Evolutionary conservation across 441 rosid genomes (phyloP), one percentile per base, ranked within the genome.

Genomic region (Adansonia gregorii): DNA sequence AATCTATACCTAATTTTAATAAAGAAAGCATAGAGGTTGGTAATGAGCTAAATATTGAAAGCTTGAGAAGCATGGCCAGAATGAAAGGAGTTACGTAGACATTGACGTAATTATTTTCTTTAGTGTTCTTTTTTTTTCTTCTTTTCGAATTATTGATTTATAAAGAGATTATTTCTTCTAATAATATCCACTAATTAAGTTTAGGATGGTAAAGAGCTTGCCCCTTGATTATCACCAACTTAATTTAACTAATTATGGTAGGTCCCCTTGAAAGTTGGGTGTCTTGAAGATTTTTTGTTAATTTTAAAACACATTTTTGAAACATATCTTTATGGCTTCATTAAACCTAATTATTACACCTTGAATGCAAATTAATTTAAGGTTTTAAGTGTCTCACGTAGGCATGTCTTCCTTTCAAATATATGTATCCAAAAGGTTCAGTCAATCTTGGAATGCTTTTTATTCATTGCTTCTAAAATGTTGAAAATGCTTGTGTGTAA

Each of bases 401-500:
- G 82, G 82, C 85, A 78, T 45, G 60, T 76, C 78, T 66, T 68
- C 17, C 83, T 78, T 81, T 83, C 77, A 64, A 80, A 79, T 27
- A 78, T 22, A 80, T 79, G 80, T 67, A 54, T 80, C 85, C 82
- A 82, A 85, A 83, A 79, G 83, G 63, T 79, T 68, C 60, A 60
- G 80, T 82, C 85, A 74, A 79, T 80, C 77, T 78, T 60, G 60
- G 43, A 71, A 76, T 58, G 66, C 67, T 56, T 80, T 27, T 39
- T 24, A 6, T 31, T 43, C 41, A 6, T 68, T 79, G 63, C 59
- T 68, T 48, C 22, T 24, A 39, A 69, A 84, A 85, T 74, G 86
- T 79, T 74, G 78, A 69, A 76, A 24, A 69, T 76, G 88, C 89
- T 81, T 87, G 75, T 78, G 82, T 86, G 88, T 79, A 85, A 87